Evolutionary conservation across 1,284 basidiomycete genomes (phyloP).

Genomic region (Phellinidium pouzarii): DNA sequence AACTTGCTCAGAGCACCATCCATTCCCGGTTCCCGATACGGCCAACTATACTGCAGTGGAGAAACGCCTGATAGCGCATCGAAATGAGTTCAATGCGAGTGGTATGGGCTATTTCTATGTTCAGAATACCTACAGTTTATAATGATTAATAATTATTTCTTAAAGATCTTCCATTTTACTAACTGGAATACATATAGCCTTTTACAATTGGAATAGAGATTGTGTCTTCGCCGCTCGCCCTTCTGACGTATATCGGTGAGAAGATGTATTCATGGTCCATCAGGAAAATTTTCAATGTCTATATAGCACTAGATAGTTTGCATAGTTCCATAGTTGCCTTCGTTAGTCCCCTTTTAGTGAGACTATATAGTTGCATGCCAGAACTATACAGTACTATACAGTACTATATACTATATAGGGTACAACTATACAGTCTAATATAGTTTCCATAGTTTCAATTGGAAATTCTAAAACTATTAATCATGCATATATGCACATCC

Average conservation of each 20-base stretch:
- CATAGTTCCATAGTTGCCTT: no score
- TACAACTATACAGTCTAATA: no score
- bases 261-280: constrained; percentile 24
- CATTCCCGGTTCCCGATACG: constrained; percentile 1
- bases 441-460: no score
- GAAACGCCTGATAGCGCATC: constrained; percentile 12
- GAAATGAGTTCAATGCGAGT: constrained; percentile 16
- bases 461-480: no score
- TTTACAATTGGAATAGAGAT: constrained; percentile 23
- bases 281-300: no score
- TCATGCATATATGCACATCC: no score
- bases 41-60: constrained; percentile 16
- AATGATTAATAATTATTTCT: constrained; percentile 10
- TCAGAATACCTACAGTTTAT: constrained; percentile 21
- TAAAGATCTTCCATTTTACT: not conserved
- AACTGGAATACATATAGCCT: constrained; percentile 14
- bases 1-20: constrained; percentile 22
- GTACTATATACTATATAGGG: no score
- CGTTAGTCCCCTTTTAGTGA: no score
- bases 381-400: no score
- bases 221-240: constrained; percentile 20
- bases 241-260: constrained; percentile 23
- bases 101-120: constrained; percentile 21
- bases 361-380: no score
- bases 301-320: no score